Base-by-base conservation (phyloP, 169 alveolate species). In the Fabrea salina region DNA sequence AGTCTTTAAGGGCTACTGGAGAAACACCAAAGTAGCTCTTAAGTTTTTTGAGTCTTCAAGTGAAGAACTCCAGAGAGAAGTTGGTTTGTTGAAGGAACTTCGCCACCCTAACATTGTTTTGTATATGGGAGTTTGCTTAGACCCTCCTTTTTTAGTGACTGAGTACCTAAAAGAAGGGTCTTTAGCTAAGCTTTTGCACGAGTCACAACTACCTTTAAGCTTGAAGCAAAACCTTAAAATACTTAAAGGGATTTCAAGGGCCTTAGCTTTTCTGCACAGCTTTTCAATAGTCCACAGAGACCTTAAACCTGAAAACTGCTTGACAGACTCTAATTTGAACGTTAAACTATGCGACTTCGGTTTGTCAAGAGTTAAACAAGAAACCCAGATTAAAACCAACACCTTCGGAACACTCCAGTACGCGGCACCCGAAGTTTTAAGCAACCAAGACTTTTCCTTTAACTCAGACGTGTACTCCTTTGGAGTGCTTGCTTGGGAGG, bases 271-370 rank as follows among this genome's bases (percentile, higher is more conserved):
- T 54, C 11, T 54, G 11, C 66, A 54, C 25, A 22, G 25, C 11
- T n/a, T 54, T 7, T n/a, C 11, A 7, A 22, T 54, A 7, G 66
- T 54, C 25, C 66, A 54, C 25, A 8, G 66, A 6, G 97, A 93
- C 84, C 72, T 91, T 75, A 93, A 93, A 57, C 97, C 97, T 7
- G 97, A 93, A 76, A 93, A 93, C 82, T 72, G 91, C 22, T 84
- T 91, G 25, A 58, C 91, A 27, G 93, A 88, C 79, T 39, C 86
- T 11, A 82, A 88, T 37, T 83, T 88, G 67, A 80, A 77, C 32
- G 54, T 93, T 33, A 91, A 91, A 78, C 83, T 91, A 0, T 95
- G 89, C 13, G 97, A 93, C 80, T 93, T 93, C 66, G 97, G 97
- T 19, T 75, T 91, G 61, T 84, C 90, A 30, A 88, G 25, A 7